Evolutionary conservation across 371 early-diverging fungal species (phyloP).

Genomic region (Scutellospora calospora): DNA sequence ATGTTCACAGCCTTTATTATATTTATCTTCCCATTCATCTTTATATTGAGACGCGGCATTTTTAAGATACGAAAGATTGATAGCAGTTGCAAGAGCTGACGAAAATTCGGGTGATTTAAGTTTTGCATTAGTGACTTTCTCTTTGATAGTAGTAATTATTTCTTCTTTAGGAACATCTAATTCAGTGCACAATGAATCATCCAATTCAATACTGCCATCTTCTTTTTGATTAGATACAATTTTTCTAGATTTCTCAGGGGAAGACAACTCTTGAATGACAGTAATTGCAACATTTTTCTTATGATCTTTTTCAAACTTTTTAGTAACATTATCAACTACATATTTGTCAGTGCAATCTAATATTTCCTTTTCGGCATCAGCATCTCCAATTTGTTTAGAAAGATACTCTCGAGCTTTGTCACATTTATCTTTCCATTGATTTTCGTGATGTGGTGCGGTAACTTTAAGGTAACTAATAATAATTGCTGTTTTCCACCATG

Average conservation of each 20-base stretch:
- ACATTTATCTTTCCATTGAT: not conserved
- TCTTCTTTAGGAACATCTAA: not conserved
- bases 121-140: not conserved
- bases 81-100: not conserved
- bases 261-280: not conserved
- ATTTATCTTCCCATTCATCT: not conserved
- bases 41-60: not conserved
- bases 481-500: constrained; percentile 24
- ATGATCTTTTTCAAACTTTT: not conserved
- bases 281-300: not conserved
- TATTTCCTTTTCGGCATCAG: not conserved
- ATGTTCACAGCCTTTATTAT: not conserved
- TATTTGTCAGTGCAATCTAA: not conserved
- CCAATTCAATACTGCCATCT: not conserved
- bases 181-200: not conserved
- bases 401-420: constrained; percentile 7
- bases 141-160: not conserved
- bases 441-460: not conserved
- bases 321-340: constrained; percentile 16
- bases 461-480: constrained; percentile 1
- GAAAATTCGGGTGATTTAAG: not conserved
- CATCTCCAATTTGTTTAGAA: not conserved
- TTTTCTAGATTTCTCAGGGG: not conserved
- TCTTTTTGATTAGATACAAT: constrained; percentile 22
- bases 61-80: constrained; percentile 26